phyloP scores from a whole-genome alignment of 441 rosid species.

The Eutrema salsugineum region DNA sequence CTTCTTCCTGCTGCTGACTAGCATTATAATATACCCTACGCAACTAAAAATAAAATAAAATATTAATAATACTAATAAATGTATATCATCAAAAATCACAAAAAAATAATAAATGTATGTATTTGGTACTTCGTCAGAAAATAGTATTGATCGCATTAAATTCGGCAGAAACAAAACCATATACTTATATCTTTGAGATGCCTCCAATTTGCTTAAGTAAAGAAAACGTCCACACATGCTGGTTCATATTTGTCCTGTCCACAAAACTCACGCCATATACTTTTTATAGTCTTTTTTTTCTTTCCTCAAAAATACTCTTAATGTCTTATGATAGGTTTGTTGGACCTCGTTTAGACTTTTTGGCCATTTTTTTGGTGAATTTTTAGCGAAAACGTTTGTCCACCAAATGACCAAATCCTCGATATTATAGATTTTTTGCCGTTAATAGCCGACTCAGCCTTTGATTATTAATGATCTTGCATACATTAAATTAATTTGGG shows the following conservation, averaged over 20 bases:
- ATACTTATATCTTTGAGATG: not conserved
- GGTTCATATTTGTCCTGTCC: not conserved
- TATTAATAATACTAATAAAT: no score
- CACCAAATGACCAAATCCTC: no score
- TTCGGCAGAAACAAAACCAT: slow-evolving; percentile 15
- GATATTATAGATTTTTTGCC: no score
- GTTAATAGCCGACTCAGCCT: not conserved
- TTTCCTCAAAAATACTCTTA: no score
- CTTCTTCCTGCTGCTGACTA: slow-evolving; percentile 17
- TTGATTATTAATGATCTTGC: no score
- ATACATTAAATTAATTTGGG: not conserved
- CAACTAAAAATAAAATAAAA: not conserved
- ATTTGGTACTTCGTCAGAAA: no score
- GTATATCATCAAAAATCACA: no score
- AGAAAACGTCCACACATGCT: not conserved
- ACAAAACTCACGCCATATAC: not conserved
- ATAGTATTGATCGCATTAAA: not conserved
- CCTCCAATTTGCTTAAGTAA: not conserved
- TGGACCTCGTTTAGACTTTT: no score
- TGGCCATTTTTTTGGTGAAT: no score
- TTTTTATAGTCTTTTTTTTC: not conserved
- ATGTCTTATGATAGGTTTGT: no score
- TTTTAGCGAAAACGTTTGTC: no score
- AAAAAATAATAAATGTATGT: not conserved
- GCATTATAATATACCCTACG: not conserved